Evolutionary conservation across 2,329 filamentous ascomycete genomes (phyloP), one percentile per base, ranked within the genome.

Genomic region (Epichloe hybrida): DNA sequence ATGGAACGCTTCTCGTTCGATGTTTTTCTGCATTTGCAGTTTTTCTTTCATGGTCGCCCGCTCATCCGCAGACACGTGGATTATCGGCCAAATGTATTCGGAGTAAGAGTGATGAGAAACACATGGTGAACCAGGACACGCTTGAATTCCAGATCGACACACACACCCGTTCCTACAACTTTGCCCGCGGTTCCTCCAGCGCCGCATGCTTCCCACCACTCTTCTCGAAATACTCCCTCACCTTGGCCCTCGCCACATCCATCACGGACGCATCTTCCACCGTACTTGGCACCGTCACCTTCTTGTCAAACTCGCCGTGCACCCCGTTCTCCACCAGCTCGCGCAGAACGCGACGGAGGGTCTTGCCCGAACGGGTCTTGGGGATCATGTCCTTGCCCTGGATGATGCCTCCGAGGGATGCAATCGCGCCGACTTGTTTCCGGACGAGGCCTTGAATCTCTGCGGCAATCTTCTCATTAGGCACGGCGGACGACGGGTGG

Each of bases 321-420:
- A 83, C 80, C 0, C 80, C 88, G 62, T 94, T 88, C 70, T 96
- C 90, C 15, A 95, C 69, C 57, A 96, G 69, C 68, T 95, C 87
- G 35, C 87, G 75, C 64, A 96, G 68, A 35, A 95, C 88, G 23
- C 90, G 74, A 3, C 90, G 75, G 53, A 96, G 67, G 4, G 88
- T 95, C 76, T 96, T 97, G 31, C 91, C 91, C n/a, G 84, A 88
- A 31, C 90, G 71, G 15, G 91, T 96, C 72, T 90, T 90, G 5
- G 91, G 90, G 49, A 96, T 95, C 76, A 95, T 90, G 15, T 83
- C 83, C 57, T 81, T 81, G 39, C 87, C 87, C 56, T 88, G 86
- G 49, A 95, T 85, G 61, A 95, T 84, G 2, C 90, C 90, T 8
- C 88, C 88, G 0, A 97, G 74, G 2, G 80, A 80, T 1, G 91